A percentile compares a stretch with the other conserved stretches of the same genome.
phyloP scores from a whole-genome alignment of 495 filamentous ascomycete species.

The Staphylotrichum longicolle region DNA sequence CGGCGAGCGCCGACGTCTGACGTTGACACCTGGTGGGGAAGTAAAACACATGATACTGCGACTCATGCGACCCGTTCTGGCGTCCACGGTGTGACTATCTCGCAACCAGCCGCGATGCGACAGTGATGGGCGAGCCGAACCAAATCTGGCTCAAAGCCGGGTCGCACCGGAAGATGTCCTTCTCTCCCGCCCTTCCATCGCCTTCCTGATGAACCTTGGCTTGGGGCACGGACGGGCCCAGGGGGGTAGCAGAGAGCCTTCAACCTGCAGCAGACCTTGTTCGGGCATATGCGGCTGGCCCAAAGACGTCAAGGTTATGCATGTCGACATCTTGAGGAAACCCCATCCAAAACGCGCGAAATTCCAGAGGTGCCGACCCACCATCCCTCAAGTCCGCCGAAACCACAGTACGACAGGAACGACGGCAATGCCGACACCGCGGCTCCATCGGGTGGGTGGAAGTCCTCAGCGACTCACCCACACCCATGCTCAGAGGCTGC shows the following conservation, averaged over 20 bases:
- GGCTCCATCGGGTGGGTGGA: neutral
- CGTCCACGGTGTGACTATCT: slow-evolving; percentile 20
- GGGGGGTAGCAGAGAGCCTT: neutral
- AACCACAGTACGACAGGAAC: neutral
- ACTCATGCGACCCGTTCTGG: slow-evolving; percentile 30
- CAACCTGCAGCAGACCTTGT: slow-evolving; percentile 17
- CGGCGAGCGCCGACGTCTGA: neutral
- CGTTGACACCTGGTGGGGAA: slow-evolving; percentile 9
- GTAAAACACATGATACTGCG: slow-evolving; percentile 32
- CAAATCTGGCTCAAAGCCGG: slow-evolving; percentile 23
- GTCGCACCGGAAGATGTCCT: slow-evolving; percentile 25
- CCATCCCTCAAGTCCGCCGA: neutral
- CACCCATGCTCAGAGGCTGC: neutral
- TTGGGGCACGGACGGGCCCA: slow-evolving; percentile 17
- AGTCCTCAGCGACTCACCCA: neutral
- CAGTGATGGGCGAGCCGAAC: slow-evolving; percentile 25
- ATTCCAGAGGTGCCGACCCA: neutral
- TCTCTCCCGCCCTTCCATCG: slow-evolving; percentile 21
- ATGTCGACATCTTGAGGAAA: slow-evolving; percentile 10
- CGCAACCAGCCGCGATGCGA: slow-evolving; percentile 15
- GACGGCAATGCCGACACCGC: slow-evolving; percentile 8
- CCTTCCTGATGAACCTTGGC: slow-evolving; percentile 19
- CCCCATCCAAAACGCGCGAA: slow-evolving; percentile 12
- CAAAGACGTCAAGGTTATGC: slow-evolving; percentile 20
- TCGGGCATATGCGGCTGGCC: slow-evolving; percentile 23